Conservation (phyloP, 176 grass and related monocot species). For the Hsuehochloa calcarea region DNA sequence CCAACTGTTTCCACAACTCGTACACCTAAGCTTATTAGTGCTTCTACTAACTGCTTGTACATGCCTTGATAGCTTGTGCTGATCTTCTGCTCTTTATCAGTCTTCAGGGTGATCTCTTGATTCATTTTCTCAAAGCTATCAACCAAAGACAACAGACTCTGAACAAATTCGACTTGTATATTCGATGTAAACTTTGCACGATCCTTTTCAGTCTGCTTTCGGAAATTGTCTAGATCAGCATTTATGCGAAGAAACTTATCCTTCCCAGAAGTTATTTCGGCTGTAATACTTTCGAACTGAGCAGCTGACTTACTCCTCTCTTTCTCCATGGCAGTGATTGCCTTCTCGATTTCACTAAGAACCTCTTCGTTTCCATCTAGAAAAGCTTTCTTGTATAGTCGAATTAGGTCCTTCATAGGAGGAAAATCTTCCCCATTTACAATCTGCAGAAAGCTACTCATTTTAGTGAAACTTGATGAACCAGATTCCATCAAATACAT, state of each 20-base stretch:
- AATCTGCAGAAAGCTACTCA: slow-evolving; percentile 18
- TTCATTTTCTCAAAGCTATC: slow-evolving; percentile 90
- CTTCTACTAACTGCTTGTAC: slow-evolving; percentile 90
- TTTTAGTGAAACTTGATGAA: slow-evolving; percentile 32
- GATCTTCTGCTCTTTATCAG: slow-evolving; percentile 73
- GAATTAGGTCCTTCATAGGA: slow-evolving; percentile 66
- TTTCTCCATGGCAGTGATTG: slow-evolving; percentile 56
- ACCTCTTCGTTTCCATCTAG: slow-evolving; percentile 60
- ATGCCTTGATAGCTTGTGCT: slow-evolving; percentile 72
- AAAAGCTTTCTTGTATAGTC: slow-evolving; percentile 75
- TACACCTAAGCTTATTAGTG: slow-evolving; percentile 83
- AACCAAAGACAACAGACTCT: slow-evolving; percentile 47
- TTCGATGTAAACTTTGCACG: slow-evolving; percentile 78
- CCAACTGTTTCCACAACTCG: slow-evolving; percentile 83
- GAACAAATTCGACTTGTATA: slow-evolving; percentile 72
- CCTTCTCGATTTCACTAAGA: slow-evolving; percentile 58
- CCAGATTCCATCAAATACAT: not conserved
- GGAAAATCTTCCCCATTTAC: slow-evolving; percentile 54
- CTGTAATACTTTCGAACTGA: slow-evolving; percentile 50
- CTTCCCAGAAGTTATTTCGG: slow-evolving; percentile 68
- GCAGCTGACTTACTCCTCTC: slow-evolving; percentile 53
- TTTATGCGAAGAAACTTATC: slow-evolving; percentile 76
- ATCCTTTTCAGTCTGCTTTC: slow-evolving; percentile 84
- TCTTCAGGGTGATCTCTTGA: slow-evolving; percentile 54
- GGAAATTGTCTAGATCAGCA: slow-evolving; percentile 96